Conservation (phyloP, 225 moss, liverwort and hornwort species). For the Asterella californica region DNA sequence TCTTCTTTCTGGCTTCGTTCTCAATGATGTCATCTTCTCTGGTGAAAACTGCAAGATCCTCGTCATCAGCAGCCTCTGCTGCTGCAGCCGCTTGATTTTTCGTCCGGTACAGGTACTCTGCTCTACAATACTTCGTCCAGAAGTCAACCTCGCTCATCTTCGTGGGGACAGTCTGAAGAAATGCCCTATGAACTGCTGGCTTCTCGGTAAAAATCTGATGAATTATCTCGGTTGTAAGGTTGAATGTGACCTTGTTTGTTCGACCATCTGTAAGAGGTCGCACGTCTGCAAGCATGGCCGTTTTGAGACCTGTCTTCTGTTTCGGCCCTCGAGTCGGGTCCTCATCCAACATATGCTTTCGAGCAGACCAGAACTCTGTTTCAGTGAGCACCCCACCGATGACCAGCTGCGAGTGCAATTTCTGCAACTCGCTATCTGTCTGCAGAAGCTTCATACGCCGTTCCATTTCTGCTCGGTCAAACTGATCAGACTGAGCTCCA, state of each 20-base stretch:
- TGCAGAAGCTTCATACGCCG: constrained; percentile 82
- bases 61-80: constrained; percentile 95
- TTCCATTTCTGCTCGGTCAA: constrained; percentile 67
- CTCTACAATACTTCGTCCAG: constrained; percentile 98
- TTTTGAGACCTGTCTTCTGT: constrained; percentile 83
- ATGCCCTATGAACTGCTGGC: constrained; percentile 93
- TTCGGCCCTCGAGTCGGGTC: constrained; percentile 56
- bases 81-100: constrained; percentile 91
- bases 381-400: constrained; percentile 60
- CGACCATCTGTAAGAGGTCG: constrained; percentile 85
- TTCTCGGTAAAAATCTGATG: constrained; percentile 99
- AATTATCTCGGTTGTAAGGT: constrained; percentile 93
- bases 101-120: constrained; percentile 92
- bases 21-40: constrained; percentile 83
- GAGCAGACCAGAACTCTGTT: constrained; percentile 79
- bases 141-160: constrained; percentile 86
- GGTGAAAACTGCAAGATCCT: constrained; percentile 90
- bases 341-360: constrained; percentile 81
- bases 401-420: constrained; percentile 84
- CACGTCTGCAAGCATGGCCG: constrained; percentile 95
- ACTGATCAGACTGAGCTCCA: constrained; percentile 65
- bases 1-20: constrained; percentile 44
- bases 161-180: constrained; percentile 80
- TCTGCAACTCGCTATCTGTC: constrained; percentile 79
- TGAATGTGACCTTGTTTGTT: constrained; percentile 95